Evolutionary conservation across 1,139 yeast species (phyloP).

Genomic region (Taphrina populina): DNA sequence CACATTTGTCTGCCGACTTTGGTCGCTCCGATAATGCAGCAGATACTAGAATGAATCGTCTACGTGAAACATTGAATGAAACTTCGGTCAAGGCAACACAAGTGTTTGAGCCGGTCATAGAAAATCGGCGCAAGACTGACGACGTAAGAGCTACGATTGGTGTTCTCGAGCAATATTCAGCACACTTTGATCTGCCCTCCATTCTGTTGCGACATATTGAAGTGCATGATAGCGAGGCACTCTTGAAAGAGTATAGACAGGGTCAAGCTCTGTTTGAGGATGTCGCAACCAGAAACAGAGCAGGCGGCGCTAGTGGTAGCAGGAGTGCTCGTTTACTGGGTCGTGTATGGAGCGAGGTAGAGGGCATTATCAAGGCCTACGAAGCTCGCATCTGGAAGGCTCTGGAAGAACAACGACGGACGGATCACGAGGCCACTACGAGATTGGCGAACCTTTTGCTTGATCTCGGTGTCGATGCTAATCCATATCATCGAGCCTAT

Average conservation of each 20-base stretch:
- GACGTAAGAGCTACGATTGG: constrained; percentile 61
- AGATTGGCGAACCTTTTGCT: constrained; percentile 49
- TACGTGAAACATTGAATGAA: constrained; percentile 41
- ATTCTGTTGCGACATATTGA: constrained; percentile 56
- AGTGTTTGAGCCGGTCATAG: constrained; percentile 72
- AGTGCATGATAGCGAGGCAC: constrained; percentile 62
- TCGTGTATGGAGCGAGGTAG: constrained; percentile 68
- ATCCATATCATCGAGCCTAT: constrained; percentile 58
- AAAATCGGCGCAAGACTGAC: constrained; percentile 59
- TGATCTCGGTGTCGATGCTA: constrained; percentile 60
- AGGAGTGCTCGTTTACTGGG: constrained; percentile 45
- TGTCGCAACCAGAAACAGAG: constrained; percentile 39
- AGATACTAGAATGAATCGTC: constrained; percentile 45
- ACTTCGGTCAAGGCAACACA: constrained; percentile 55
- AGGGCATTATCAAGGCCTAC: constrained; percentile 62
- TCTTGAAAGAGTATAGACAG: constrained; percentile 70
- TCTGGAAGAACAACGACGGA: constrained; percentile 48
- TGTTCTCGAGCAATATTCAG: constrained; percentile 61
- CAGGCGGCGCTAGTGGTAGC: constrained; percentile 33
- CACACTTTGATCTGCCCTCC: constrained; percentile 71
- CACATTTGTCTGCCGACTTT: constrained; percentile 47
- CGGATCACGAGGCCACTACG: constrained; percentile 46
- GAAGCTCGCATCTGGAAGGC: constrained; percentile 63
- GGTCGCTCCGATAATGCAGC: constrained; percentile 45
- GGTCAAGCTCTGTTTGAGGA: constrained; percentile 48